These are phyloP conservation scores for Nothophaeocryptopus gaeumannii DNA, from an alignment of 2,329 filamentous ascomycete species.

Conservation along the genomic window DNA sequence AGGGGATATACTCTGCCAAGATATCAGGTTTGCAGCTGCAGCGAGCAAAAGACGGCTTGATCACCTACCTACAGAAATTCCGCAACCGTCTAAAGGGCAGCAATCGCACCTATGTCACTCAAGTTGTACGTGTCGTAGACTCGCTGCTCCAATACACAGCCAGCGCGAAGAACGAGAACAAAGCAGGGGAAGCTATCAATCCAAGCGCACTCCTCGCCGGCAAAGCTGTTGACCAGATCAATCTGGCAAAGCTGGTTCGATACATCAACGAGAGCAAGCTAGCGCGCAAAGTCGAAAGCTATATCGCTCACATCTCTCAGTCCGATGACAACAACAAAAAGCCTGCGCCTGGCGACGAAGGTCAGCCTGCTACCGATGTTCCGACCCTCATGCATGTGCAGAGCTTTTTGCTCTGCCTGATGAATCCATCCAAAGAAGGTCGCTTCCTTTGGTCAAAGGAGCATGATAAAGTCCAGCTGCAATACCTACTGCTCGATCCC, in stretches of 20 bases:
- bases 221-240: constrained; percentile 92
- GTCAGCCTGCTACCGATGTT: constrained; percentile 16
- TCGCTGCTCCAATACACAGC: constrained; percentile 52
- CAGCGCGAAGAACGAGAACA: constrained; percentile 18
- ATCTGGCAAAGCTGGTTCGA: constrained; percentile 79
- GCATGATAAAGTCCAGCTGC: constrained; percentile 59
- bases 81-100: constrained; percentile 84
- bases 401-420: constrained; percentile 73
- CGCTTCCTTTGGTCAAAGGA: constrained; percentile 56
- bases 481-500: constrained; percentile 86
- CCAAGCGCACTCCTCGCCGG: constrained; percentile 70
- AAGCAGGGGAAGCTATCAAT: constrained; percentile 65
- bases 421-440: constrained; percentile 73
- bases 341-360: background rate
- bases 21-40: constrained; percentile 71
- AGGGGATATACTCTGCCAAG: constrained; percentile 78
- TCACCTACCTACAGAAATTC: constrained; percentile 80
- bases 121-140: constrained; percentile 78
- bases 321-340: constrained; percentile 34
- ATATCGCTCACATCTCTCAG: constrained; percentile 63
- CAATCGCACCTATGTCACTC: constrained; percentile 86
- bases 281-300: constrained; percentile 91
- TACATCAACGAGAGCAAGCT: constrained; percentile 92
- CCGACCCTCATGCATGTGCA: constrained; percentile 63
- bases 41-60: constrained; percentile 70